Evolutionary conservation across 2,329 filamentous ascomycete species (phyloP).

Genomic region (Diplocarpon mali): DNA sequence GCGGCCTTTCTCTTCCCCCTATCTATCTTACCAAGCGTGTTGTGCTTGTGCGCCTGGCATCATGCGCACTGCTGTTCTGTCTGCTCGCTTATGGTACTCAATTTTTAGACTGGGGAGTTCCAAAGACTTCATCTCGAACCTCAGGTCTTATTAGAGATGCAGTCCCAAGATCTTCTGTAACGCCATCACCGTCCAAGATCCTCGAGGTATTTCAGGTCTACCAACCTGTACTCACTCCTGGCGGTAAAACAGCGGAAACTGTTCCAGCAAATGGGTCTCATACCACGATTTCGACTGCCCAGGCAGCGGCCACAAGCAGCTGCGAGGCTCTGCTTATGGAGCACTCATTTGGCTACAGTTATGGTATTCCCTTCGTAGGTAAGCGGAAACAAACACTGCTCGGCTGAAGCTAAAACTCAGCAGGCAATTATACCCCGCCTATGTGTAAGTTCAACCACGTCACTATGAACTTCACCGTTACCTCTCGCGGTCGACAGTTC

Average conservation of each 20-base stretch:
- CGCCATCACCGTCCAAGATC: conserved; percentile 22
- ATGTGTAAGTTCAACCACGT: conserved; percentile 62
- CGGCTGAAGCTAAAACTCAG: neutral
- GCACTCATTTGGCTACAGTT: conserved; percentile 61
- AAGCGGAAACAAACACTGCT: conserved; percentile 23
- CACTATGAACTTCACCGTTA: conserved; percentile 64
- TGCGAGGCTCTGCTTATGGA: conserved; percentile 54
- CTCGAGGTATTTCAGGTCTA: conserved; percentile 60
- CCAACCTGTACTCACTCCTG: conserved; percentile 48
- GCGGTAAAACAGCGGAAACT: conserved; percentile 31
- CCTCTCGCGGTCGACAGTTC: conserved; percentile 60
- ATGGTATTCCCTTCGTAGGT: conserved; percentile 64
- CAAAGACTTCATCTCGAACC: neutral
- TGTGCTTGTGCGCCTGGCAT: conserved; percentile 1
- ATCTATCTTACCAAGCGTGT: neutral
- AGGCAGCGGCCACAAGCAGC: conserved; percentile 22
- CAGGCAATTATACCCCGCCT: conserved; percentile 56
- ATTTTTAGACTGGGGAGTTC: neutral
- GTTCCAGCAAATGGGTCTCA: conserved; percentile 21
- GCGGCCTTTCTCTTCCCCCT: neutral
- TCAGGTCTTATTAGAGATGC: conserved; percentile 18
- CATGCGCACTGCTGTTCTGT: conserved; percentile 7
- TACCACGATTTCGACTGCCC: conserved; percentile 16
- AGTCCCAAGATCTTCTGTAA: conserved; percentile 14
- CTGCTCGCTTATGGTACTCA: conserved; percentile 6